A percentile compares a stretch with the other conserved stretches of the same genome.
Evolutionary conservation across 2,329 filamentous ascomycete species (phyloP).

Genomic region (Aspergillus tanneri): DNA sequence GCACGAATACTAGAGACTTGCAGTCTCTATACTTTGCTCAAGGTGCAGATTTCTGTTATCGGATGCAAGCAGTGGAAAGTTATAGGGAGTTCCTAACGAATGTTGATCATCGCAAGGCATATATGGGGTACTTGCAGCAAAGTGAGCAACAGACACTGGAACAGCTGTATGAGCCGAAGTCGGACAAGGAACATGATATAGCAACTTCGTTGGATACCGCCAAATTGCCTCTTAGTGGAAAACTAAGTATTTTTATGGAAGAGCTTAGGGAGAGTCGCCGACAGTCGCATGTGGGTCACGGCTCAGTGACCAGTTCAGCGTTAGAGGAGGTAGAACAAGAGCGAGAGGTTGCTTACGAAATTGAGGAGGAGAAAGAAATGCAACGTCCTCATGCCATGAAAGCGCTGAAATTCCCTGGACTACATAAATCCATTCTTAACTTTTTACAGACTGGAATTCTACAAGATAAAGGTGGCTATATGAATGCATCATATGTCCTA

Average conservation of each 20-base stretch:
- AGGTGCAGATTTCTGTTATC: slow-evolving; percentile 60
- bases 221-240: slow-evolving; percentile 23
- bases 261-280: slow-evolving; percentile 35
- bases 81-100: slow-evolving; percentile 46
- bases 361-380: slow-evolving; percentile 57
- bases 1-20: slow-evolving; percentile 58
- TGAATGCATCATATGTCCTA: slow-evolving; percentile 10
- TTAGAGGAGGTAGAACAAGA: slow-evolving; percentile 61
- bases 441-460: slow-evolving; percentile 10
- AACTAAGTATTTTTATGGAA: slow-evolving; percentile 32
- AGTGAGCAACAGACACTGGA: slow-evolving; percentile 58
- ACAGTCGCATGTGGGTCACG: slow-evolving; percentile 46
- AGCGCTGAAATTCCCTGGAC: slow-evolving; percentile 44
- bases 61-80: slow-evolving; percentile 50
- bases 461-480: not conserved
- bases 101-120: slow-evolving; percentile 36
- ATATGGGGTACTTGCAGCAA: slow-evolving; percentile 49
- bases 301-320: slow-evolving; percentile 49
- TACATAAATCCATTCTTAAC: slow-evolving; percentile 48
- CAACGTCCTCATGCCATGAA: slow-evolving; percentile 48
- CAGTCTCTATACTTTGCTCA: slow-evolving; percentile 60
- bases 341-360: slow-evolving; percentile 59
- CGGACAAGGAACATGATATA: too few relatives aligned
- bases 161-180: slow-evolving; percentile 56
- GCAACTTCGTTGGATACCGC: too few relatives aligned